Percentiles rank a stretch among this genome's conserved stretches.
phyloP scores from a whole-genome alignment of 768 basidiomycete species.

The Termitomyces sp. region DNA sequence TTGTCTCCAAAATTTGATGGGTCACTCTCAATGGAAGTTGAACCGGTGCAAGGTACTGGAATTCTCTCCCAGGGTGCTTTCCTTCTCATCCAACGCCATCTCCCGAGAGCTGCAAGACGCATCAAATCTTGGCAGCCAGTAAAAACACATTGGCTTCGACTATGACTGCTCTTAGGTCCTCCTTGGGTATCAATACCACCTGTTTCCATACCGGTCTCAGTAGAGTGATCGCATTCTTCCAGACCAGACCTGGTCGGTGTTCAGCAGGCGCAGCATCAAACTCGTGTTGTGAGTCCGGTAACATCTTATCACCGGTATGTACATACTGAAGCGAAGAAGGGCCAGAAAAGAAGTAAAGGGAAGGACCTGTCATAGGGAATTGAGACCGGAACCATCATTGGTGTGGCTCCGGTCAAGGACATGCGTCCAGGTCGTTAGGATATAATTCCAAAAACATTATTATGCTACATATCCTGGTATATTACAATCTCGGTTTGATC shows the following conservation, averaged over 20 bases:
- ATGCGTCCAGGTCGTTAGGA: neutral
- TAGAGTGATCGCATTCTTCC: neutral
- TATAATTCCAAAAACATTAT: neutral
- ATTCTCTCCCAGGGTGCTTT: neutral
- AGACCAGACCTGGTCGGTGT: neutral
- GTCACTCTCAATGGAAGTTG: too few species aligned
- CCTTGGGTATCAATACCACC: too few species aligned
- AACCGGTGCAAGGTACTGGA: too few species aligned
- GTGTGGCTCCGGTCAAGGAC: slow-evolving; percentile 1
- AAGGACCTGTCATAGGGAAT: neutral
- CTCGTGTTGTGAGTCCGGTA: neutral
- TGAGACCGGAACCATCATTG: neutral
- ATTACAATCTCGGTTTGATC: slow-evolving; percentile 45
- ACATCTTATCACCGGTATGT: neutral
- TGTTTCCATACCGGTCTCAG: too few species aligned
- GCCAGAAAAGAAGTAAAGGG: neutral
- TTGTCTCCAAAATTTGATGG: too few species aligned
- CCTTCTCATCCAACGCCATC: neutral
- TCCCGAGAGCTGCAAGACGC: neutral
- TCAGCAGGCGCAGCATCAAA: neutral
- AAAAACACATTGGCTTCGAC: neutral
- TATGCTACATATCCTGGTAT: neutral
- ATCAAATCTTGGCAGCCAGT: neutral
- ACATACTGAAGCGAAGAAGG: neutral
- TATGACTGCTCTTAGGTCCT: too few species aligned